A percentile compares a stretch with the other conserved stretches of the same genome.
Evolutionary conservation across 306 rosid species (phyloP).

Genomic region (Rosa chinensis): DNA sequence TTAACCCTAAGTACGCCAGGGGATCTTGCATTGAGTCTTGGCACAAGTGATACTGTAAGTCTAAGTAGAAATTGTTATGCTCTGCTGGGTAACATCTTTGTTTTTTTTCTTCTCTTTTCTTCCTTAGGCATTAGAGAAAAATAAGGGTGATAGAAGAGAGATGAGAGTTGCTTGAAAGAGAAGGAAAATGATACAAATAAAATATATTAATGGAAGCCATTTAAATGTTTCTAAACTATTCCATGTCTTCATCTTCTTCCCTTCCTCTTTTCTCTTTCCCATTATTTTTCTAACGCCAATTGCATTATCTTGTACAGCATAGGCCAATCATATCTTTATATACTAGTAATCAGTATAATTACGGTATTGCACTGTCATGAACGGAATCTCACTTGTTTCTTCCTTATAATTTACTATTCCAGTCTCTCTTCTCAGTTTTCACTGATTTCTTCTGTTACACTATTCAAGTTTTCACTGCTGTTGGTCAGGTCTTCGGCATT

Average conservation of each 20-base stretch:
- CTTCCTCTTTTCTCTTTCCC: not conserved
- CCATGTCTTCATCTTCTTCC: not conserved
- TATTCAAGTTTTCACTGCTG: not conserved
- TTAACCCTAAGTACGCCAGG: conserved; percentile 87
- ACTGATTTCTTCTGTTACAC: conserved; percentile 19
- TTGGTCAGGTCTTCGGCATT: conserved; percentile 74
- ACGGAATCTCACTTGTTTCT: not conserved
- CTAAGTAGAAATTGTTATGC: conserved; percentile 16
- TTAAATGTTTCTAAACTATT: not conserved
- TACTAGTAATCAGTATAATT: too few species aligned
- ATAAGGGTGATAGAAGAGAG: not conserved
- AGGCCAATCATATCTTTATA: too few species aligned
- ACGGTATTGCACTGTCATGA: not conserved
- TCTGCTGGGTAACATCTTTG: not conserved
- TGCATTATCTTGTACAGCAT: too few species aligned
- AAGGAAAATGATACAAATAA: not conserved
- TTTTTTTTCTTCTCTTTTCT: not conserved
- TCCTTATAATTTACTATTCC: not conserved
- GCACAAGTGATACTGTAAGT: conserved; percentile 95
- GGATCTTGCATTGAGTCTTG: conserved; percentile 91
- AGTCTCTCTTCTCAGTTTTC: conserved; percentile 10
- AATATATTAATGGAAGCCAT: not conserved
- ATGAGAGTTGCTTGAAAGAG: not conserved
- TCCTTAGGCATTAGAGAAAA: not conserved
- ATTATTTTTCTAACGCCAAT: not conserved